phyloP scores from a whole-genome alignment of 768 basidiomycete genomes.

The Rhodotorula paludigena region DNA sequence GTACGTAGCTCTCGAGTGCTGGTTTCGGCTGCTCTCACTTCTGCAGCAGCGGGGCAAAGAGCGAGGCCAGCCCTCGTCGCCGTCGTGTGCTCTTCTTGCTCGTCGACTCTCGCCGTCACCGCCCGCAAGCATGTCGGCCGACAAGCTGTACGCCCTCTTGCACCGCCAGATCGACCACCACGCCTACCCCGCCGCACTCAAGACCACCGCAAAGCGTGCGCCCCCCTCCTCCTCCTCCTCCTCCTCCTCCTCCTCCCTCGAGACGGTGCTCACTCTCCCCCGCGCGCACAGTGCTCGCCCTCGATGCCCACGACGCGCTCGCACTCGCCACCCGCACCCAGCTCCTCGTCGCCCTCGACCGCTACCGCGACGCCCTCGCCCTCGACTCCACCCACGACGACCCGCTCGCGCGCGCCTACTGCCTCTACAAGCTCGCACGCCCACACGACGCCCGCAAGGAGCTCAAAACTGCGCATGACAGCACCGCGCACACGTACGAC shows the following conservation, averaged over 20 bases:
- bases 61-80: too few species aligned
- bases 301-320: constrained; percentile 42
- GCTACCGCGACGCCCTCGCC: constrained; percentile 45
- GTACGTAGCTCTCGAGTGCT: too few species aligned
- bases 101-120: not conserved
- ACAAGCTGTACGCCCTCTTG: constrained; percentile 38
- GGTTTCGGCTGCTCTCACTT: too few species aligned
- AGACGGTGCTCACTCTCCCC: not conserved
- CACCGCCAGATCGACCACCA: constrained; percentile 48
- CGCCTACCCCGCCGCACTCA: constrained; percentile 46
- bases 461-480: constrained; percentile 39
- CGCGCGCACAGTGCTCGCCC: constrained; percentile 44
- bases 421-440: constrained; percentile 48
- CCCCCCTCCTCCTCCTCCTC: constrained; percentile 6
- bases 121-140: not conserved
- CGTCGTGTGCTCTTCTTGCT: not conserved
- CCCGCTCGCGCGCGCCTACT: constrained; percentile 47
- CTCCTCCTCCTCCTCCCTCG: not conserved
- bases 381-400: constrained; percentile 25
- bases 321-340: constrained; percentile 47
- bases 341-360: constrained; percentile 50
- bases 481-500: constrained; percentile 32
- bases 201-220: constrained; percentile 48
- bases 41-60: too few species aligned
- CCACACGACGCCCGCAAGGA: constrained; percentile 45